Evolutionary conservation across 2,329 filamentous ascomycete genomes (phyloP), one percentile per base, ranked within the genome.

Genomic region (Verticillium zaregamsianum): DNA sequence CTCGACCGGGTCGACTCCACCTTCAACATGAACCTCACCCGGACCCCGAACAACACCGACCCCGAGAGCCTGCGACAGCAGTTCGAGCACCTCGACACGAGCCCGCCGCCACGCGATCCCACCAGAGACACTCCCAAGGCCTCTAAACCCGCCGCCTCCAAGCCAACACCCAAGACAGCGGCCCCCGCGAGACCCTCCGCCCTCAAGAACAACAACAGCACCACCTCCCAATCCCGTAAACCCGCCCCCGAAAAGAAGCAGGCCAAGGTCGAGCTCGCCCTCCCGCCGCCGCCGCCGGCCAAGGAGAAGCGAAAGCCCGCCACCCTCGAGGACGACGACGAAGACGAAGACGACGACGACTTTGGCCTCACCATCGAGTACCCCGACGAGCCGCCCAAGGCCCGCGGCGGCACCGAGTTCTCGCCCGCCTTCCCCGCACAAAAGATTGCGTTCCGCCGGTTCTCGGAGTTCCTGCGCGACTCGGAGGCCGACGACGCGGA

Each of bases 1-100:
- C 82, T 97, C 60, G 92, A 97, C 77, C 87, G 87, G 59, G 80
- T 97, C 60, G 86, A 92, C 71, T 90, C 88, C n/a, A 88, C 88
- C 45, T 90, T 96, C 76, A 89, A 92, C 70, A 93, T 97, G 89
- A 97, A 97, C 74, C 77, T 97, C 60, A 87, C 85, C 59, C 86
- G 83, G 61, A 87, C 87, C 15, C 91, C 90, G 2, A 84, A 82
- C 66, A 88, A 89, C 68, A 78, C 81, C 60, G 86, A 91, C 66
- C 76, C 82, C 59, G 83, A 85, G 33, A 86, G 83, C 68, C 80
- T 96, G 49, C 82, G 85, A 57, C 82, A 86, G 58, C 82, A 89
- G 69, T 88, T 91, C 70, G 81, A 86, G 11, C 91, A 91, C 63
- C 81, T 95, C 40, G 79, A 81, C 28, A 74, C 68, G 45, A 63